Evolutionary conservation across 108 stramenopile genomes (phyloP).

Genomic region (Cyclotella choctawhatcheeana): DNA sequence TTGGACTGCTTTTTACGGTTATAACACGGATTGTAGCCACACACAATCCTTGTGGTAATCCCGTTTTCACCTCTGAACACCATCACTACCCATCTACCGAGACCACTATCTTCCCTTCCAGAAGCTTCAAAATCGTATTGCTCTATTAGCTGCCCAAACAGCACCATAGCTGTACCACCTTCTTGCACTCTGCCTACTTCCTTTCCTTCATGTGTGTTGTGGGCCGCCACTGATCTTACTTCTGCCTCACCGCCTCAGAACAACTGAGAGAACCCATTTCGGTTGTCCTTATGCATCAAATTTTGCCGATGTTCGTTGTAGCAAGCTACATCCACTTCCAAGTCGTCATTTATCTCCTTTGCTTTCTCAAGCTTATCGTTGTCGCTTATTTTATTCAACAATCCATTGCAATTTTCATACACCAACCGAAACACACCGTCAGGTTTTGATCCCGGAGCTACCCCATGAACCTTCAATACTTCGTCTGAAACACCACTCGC

Average conservation of each 20-base stretch:
- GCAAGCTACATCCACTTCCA: slow-evolving; percentile 7
- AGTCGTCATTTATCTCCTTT: slow-evolving; percentile 10
- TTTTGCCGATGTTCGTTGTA: slow-evolving; percentile 12
- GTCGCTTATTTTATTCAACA: background rate
- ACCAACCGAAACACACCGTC: background rate
- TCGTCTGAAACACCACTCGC: background rate
- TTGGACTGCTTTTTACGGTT: background rate
- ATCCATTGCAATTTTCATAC: background rate
- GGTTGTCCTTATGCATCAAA: background rate
- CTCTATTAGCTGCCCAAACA: background rate
- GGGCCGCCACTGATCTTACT: background rate
- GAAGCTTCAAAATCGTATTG: background rate
- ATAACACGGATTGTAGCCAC: background rate
- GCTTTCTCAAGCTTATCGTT: background rate
- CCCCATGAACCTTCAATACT: background rate
- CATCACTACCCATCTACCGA: slow-evolving; percentile 13
- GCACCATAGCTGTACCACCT: background rate
- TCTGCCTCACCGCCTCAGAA: slow-evolving; percentile 22
- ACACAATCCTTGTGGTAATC: background rate
- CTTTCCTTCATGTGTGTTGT: slow-evolving; percentile 1
- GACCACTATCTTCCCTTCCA: background rate
- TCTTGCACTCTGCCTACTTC: background rate
- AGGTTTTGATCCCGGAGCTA: slow-evolving; percentile 1
- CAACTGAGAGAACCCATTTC: background rate
- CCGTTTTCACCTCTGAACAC: slow-evolving; percentile 3